Conservation (phyloP, 2,329 filamentous ascomycete species). For the Fusarium sp. region DNA sequence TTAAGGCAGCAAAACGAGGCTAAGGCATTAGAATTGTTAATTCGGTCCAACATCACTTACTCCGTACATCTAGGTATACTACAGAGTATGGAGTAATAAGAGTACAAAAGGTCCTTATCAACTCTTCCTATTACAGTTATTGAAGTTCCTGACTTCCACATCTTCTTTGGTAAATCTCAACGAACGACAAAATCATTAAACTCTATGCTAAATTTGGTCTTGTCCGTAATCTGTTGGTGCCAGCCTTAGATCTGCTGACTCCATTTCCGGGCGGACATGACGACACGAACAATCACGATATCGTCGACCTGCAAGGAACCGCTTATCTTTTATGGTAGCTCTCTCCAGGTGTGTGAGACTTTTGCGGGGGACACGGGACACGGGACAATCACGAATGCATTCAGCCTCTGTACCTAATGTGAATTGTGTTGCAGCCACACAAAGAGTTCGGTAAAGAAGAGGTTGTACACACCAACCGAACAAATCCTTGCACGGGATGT, state of each 20-base stretch:
- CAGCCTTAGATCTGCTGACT: slow-evolving; percentile 17
- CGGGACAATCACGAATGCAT: slow-evolving; percentile 4
- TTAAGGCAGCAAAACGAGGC: slow-evolving; percentile 23
- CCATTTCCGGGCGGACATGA: slow-evolving; percentile 13
- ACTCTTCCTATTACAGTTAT: background rate
- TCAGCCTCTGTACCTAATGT: background rate
- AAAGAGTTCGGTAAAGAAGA: background rate
- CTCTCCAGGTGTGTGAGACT: slow-evolving; percentile 7
- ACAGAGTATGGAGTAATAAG: background rate
- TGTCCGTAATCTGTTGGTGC: background rate
- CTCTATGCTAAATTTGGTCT: background rate
- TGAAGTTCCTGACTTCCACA: background rate
- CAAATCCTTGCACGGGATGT: slow-evolving; percentile 28
- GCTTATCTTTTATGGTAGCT: slow-evolving; percentile 23
- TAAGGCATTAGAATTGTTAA: slow-evolving; percentile 19
- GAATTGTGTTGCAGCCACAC: slow-evolving; percentile 21
- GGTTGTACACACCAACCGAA: slow-evolving; percentile 29
- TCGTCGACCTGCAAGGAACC: slow-evolving; percentile 34
- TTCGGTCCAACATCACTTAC: background rate
- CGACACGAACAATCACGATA: slow-evolving; percentile 30
- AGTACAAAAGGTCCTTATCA: background rate
- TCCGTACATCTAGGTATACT: background rate
- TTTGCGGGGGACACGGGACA: slow-evolving; percentile 21
- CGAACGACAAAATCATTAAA: background rate
- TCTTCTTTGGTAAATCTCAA: background rate